A percentile compares a stretch with the other conserved stretches of the same genome.
Conservation (phyloP, 2,329 filamentous ascomycete species). For the Pseudonectria foliicola region DNA sequence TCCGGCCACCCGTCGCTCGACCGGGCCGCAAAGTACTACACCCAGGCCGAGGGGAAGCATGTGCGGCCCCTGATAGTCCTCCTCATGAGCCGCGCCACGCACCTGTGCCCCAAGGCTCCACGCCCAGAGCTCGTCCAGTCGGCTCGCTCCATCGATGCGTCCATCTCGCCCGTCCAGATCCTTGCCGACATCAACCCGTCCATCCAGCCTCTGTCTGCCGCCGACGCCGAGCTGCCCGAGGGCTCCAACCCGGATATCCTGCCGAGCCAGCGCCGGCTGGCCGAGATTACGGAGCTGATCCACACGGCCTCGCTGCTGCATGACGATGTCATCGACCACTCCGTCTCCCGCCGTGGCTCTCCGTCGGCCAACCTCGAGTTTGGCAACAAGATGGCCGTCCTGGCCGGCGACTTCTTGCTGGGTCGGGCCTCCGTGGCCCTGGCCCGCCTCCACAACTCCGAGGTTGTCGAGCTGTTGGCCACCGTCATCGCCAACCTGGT, state of each 20-base stretch:
- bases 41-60: conserved; percentile 92
- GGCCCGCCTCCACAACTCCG: conserved; percentile 80
- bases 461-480: conserved; percentile 88
- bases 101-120: conserved; percentile 59
- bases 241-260: conserved; percentile 60
- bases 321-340: conserved; percentile 97
- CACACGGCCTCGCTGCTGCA: conserved; percentile 95
- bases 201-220: conserved; percentile 36
- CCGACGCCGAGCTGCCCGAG: conserved; percentile 30
- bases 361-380: conserved; percentile 91
- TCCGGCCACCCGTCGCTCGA: conserved; percentile 93
- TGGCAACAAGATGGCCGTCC: conserved; percentile 97
- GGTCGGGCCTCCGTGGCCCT: conserved; percentile 90
- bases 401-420: conserved; percentile 94
- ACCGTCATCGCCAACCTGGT: conserved; percentile 97
- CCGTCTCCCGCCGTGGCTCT: conserved; percentile 71
- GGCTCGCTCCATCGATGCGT: conserved; percentile 41
- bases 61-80: conserved; percentile 90
- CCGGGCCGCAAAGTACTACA: conserved; percentile 96
- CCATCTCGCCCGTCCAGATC: conserved; percentile 48
- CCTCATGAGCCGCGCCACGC: conserved; percentile 90
- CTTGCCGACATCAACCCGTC: conserved; percentile 79
- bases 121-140: conserved; percentile 34
- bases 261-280: conserved; percentile 84
- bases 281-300: conserved; percentile 95